Evolutionary conservation across 78 protist species (phyloP), one percentile per base, ranked within the genome.

Genomic region (Dictyostelium firmibasis): DNA sequence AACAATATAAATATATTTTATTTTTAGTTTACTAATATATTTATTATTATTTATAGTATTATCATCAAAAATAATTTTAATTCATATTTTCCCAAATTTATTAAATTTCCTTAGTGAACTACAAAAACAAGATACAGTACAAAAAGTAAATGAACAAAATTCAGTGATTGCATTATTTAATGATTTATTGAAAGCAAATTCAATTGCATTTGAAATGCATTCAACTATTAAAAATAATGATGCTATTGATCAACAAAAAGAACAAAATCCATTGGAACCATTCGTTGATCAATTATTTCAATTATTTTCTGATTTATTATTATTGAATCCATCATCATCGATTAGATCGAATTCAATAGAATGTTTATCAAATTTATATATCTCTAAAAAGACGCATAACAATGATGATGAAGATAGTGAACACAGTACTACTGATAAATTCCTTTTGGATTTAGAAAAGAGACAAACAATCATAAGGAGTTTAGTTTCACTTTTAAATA

Each of bases 121-220:
- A 14, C 29, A 5, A 33, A 31, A 9, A 25, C 38, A 33, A 75
- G 92, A 86, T 76, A 64, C 92, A 35, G 36, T 20, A 27, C 81
- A 81, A 83, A 88, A 88, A 44, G 10, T 79, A 23, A 89, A 89
- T 67, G 94, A 89, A 89, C 94, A 81, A 70, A 23, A 79, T 14
- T 89, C 94, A 41, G 57, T 89, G 8, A 14, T 89, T n/a, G 94
- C 77, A 10, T 57, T 89, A 47, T 89, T 89, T 33, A 78, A 69
- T 47, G 94, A 81, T 70, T 41, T 89, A 9, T 69, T 89, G 11
- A 89, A 89, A 50, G 94, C 94, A 25, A 89, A 89, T 33, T 72
- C 79, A 72, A 27, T 72, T 13, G 79, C 79, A 72, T 81, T 41
- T 23, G 50, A 53, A 79, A 33, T 81, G 60, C 20, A 62, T 81